Conservation (phyloP, 257 asterid genomes). For the Vinca minor region DNA sequence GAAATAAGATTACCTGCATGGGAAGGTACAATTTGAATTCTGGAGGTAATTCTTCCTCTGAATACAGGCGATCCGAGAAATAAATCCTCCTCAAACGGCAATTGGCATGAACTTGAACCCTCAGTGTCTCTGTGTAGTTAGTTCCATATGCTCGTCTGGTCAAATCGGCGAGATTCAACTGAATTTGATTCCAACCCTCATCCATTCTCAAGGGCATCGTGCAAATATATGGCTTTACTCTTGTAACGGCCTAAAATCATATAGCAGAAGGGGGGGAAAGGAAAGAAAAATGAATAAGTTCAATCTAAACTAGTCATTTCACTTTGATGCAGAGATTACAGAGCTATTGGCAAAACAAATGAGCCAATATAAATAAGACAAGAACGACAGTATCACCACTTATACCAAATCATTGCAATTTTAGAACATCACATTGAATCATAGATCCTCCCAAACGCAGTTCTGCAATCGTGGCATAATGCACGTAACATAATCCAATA, state of each 20-base stretch:
- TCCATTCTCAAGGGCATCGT: conserved; percentile 95
- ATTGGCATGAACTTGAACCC: conserved; percentile 91
- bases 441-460: background rate
- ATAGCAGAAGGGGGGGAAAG: background rate
- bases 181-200: conserved; percentile 95
- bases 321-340: too few relatives aligned
- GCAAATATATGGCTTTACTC: conserved; percentile 91
- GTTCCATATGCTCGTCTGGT: conserved; percentile 94
- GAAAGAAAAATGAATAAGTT: too few relatives aligned
- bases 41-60: conserved; percentile 97
- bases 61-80: conserved; percentile 86
- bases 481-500: too few relatives aligned
- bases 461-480: too few relatives aligned
- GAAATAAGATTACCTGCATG: conserved; percentile 50
- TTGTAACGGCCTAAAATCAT: conserved; percentile 58
- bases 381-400: background rate
- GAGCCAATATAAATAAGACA: background rate
- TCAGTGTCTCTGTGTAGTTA: conserved; percentile 79
- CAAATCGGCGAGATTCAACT: conserved; percentile 76
- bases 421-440: background rate
- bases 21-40: conserved; percentile 95
- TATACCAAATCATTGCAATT: background rate
- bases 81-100: conserved; percentile 90
- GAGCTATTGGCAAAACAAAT: too few relatives aligned
- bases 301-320: too few relatives aligned